Evolutionary conservation across 495 filamentous ascomycete genomes (phyloP), one percentile per base, ranked within the genome.

Genomic region (Thermochaetoides thermophila): DNA sequence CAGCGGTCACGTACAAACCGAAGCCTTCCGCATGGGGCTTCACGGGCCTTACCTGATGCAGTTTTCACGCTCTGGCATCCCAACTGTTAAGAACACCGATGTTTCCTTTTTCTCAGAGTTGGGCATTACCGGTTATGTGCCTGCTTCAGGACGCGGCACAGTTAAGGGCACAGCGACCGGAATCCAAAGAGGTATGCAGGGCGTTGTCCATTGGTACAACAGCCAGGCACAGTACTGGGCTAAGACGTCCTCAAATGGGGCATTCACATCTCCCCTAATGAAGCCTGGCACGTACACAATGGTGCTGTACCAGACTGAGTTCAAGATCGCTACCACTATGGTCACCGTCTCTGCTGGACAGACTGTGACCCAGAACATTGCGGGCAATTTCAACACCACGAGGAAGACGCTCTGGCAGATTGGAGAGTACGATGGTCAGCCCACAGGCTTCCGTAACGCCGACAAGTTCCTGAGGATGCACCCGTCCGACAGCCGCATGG

Each of bases 131-230:
- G 74, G 73, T 12, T 78, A 71, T 42, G 66, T 76, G 7, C 44
- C 70, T 1, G 52, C 52, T 0, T 62, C 61, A 0, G 57, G 46
- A 0, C 63, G 75, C 21, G 75, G 74, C n/a, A 63, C 59, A 15
- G 71, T 80, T 9, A 59, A 55, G 6, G 74, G 74, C 0, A 75
- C 61, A 1, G 72, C 69, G n/a, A 61, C 63, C 0, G 60, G 60
- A 0, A 49, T 67, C 7, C 45, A 52, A 6, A 64, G 63, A 10
- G 56, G 55, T 29, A 61, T 68, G 10, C 55, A 69, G 23, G 58
- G 60, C 25, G 75, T 78, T 1, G 57, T 78, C 5, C 74, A 80
- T 48, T 80, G 71, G 73, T 72, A 66, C 48, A 80, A 78, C 48
- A 45, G 44, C 7, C 61, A 48, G 1, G 74, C 74, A 0, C 75